Evolutionary conservation across 345 rosid species (phyloP).

Genomic region (Psidium friedrichsthalianum): DNA sequence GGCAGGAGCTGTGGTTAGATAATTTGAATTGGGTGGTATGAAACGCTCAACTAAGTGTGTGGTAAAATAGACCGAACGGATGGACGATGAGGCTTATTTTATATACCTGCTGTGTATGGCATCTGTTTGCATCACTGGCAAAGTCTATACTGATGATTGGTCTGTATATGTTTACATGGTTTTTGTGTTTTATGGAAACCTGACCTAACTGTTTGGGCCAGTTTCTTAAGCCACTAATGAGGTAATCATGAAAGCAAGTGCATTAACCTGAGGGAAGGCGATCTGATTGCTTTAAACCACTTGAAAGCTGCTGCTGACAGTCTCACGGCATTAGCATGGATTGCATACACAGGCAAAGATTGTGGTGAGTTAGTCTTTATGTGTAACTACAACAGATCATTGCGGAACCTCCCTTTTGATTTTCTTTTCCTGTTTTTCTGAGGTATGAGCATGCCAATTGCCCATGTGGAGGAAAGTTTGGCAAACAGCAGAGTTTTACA

Average conservation of each 20-base stretch:
- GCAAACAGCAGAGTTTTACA: constrained; percentile 98
- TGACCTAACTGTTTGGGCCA: constrained; percentile 49
- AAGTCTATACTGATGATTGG: neutral
- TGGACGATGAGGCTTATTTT: neutral
- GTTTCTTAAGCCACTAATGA: constrained; percentile 79
- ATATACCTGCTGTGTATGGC: neutral
- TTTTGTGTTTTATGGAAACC: constrained; percentile 36
- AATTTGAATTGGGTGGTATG: neutral
- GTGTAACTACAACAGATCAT: neutral
- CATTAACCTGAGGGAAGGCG: constrained; percentile 76
- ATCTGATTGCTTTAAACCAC: constrained; percentile 87
- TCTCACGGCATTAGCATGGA: constrained; percentile 84
- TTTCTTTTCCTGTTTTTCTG: constrained; percentile 3
- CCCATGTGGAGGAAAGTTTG: constrained; percentile 97
- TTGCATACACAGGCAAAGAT: constrained; percentile 86
- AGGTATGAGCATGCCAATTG: constrained; percentile 99
- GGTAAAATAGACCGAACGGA: neutral
- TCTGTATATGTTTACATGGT: neutral
- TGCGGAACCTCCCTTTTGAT: neutral
- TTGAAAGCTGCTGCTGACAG: constrained; percentile 73
- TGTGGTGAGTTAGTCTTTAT: constrained; percentile 46
- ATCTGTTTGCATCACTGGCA: neutral
- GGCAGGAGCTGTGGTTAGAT: neutral
- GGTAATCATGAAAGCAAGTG: constrained; percentile 60
- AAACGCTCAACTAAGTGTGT: neutral